phyloP scores from a whole-genome alignment of 202 grass and related monocot species.

The Zizania palustris region DNA sequence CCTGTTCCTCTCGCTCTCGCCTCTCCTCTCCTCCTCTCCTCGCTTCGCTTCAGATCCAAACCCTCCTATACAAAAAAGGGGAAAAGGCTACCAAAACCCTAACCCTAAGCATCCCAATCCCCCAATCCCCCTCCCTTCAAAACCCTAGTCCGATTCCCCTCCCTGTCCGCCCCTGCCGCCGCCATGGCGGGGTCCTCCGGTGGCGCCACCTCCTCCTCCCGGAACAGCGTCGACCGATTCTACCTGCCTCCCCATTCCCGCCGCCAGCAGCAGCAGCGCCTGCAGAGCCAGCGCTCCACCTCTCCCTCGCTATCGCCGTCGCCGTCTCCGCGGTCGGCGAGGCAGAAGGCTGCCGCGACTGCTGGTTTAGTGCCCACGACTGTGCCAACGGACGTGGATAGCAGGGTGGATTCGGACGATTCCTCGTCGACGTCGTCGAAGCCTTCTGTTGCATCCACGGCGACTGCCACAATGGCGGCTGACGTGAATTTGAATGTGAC shows the following conservation, averaged over 20 bases:
- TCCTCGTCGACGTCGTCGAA: constrained; percentile 56
- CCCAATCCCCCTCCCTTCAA: neutral
- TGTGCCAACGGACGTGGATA: constrained; percentile 34
- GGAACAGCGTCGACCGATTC: constrained; percentile 59
- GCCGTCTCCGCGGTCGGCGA: constrained; percentile 46
- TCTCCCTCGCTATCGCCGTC: constrained; percentile 43
- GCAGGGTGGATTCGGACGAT: constrained; percentile 47
- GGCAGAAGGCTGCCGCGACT: constrained; percentile 35
- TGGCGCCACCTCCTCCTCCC: constrained; percentile 58
- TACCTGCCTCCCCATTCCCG: constrained; percentile 71
- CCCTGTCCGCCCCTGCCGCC: constrained; percentile 27
- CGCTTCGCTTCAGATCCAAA: constrained; percentile 48
- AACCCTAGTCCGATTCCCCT: constrained; percentile 40
- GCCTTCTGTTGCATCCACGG: constrained; percentile 38
- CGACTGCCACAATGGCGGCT: neutral
- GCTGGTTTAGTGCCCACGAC: neutral
- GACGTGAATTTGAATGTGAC: constrained; percentile 29
- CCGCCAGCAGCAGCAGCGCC: constrained; percentile 55
- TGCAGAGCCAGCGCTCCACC: constrained; percentile 33
- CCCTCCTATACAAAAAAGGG: constrained; percentile 6
- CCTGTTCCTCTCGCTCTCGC: too few relatives aligned
- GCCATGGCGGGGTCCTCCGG: constrained; percentile 62
- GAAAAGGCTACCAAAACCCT: constrained; percentile 44
- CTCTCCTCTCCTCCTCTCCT: neutral
- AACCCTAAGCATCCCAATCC: constrained; percentile 43